Conservation (phyloP, 2,329 filamentous ascomycete species). For the Daldinia sp. region DNA sequence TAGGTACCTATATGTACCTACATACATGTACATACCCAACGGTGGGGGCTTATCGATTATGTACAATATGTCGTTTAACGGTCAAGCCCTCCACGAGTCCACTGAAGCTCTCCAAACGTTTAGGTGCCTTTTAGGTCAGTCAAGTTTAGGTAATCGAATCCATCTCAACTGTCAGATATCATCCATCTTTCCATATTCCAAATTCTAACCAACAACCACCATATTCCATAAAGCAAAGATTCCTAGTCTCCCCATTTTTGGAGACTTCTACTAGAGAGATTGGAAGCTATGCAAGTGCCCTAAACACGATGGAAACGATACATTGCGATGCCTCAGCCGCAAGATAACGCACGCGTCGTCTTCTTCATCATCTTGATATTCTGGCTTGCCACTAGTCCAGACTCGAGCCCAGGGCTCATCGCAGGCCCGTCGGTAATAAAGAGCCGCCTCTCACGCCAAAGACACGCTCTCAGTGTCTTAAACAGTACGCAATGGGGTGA, state of each 20-base stretch:
- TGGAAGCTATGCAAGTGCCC: slow-evolving; percentile 19
- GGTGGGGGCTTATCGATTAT: not conserved
- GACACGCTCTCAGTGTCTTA: slow-evolving; percentile 60
- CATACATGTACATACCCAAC: not conserved
- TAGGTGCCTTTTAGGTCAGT: too few species aligned
- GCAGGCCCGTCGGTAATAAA: slow-evolving; percentile 53
- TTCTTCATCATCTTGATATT: slow-evolving; percentile 55
- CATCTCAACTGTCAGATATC: not conserved
- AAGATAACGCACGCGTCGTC: slow-evolving; percentile 55
- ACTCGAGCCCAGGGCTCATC: slow-evolving; percentile 53
- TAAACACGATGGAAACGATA: slow-evolving; percentile 43
- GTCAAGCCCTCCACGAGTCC: not conserved
- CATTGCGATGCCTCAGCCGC: slow-evolving; percentile 56
- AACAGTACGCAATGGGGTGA: slow-evolving; percentile 68
- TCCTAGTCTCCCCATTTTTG: slow-evolving; percentile 3
- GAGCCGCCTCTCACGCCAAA: slow-evolving; percentile 60
- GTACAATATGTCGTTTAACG: not conserved
- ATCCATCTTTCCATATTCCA: not conserved
- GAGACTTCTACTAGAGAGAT: slow-evolving; percentile 2
- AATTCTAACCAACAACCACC: not conserved
- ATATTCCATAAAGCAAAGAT: slow-evolving; percentile 4
- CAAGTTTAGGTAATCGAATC: slow-evolving; percentile 2
- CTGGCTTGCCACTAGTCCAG: slow-evolving; percentile 55
- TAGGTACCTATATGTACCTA: too few species aligned
- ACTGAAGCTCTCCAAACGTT: not conserved